Evolutionary conservation across 768 basidiomycete species (phyloP), one percentile per base, ranked within the genome.

Genomic region (Coprinellus micaceus): DNA sequence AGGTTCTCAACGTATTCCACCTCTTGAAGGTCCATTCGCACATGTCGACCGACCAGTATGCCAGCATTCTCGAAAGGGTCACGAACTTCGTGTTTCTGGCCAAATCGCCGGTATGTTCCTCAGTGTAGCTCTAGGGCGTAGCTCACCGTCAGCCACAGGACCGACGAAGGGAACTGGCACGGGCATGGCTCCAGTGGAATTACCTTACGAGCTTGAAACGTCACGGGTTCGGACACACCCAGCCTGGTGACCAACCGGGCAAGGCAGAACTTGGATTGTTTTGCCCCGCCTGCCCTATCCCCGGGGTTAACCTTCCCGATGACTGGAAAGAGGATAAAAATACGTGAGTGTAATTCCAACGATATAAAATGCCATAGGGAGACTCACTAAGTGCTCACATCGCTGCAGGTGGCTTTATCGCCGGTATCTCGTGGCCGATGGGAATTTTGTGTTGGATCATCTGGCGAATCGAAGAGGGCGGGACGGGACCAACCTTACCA

Each of bases 231-330:
- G 65, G 60, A 0, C 61, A 58, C 21, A 50, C 43, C 2, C 19
- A 25, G 1, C 22, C 6, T 3, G 29, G 49, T 4, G 53, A 0
- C 51, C 59, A 24, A 39, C 63, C 3, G 52, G 55, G 2, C 46
- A 52, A 9, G 9, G 48, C 26, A 21, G 48, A 49, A 5, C 29
- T 49, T 4, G 48, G 26, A 10, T 15, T 33, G 2, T 65, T 67
- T 26, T 71, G 68, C 40, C 54, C 64, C 0, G 59, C 64, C 2
- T 72, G 71, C 46, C 69, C 64, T 0, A 68, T 67, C 39, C 65
- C 64, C 0, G 60, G 58, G 0, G 50, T 66, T 13, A 72, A 72
- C 46, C 28, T 69, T 3, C 64, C 65, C 2, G 25, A 29, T 1
- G 24, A 64, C 22, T 70, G 69, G 69, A 33, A 49, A 33, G 12